Evolutionary conservation across 768 basidiomycete species (phyloP).

Genomic region (Lentinus brumalis): DNA sequence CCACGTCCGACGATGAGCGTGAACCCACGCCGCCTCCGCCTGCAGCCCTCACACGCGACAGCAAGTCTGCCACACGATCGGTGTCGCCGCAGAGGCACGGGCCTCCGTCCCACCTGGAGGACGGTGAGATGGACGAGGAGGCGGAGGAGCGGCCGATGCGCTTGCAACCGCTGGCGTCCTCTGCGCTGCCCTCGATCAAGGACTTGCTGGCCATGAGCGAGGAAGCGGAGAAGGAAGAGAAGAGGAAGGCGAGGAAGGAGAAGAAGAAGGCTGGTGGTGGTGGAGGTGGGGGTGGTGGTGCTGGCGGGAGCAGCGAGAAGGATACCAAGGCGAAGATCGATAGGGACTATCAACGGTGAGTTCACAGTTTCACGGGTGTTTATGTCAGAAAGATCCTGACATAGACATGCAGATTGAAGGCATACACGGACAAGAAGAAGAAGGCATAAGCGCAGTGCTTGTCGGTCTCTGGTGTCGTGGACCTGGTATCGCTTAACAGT

Average conservation of each 20-base stretch:
- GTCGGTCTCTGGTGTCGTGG: too few species aligned
- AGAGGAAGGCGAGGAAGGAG: constrained; percentile 74
- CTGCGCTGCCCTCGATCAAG: constrained; percentile 78
- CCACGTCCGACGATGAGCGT: constrained; percentile 21
- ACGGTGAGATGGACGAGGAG: constrained; percentile 44
- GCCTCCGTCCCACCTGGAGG: constrained; percentile 26
- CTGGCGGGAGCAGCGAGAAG: constrained; percentile 34
- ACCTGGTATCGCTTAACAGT: too few species aligned
- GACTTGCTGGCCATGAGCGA: constrained; percentile 81
- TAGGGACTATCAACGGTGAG: constrained; percentile 60
- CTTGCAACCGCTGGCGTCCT: constrained; percentile 77
- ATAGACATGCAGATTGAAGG: constrained; percentile 26
- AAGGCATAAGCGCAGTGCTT: not conserved
- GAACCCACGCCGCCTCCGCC: constrained; percentile 3
- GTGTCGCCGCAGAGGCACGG: not conserved
- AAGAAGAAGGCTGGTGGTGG: constrained; percentile 50
- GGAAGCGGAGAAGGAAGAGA: constrained; percentile 62
- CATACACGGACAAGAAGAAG: constrained; percentile 35
- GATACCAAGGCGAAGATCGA: constrained; percentile 49
- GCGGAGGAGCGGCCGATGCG: constrained; percentile 47
- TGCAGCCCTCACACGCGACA: not conserved
- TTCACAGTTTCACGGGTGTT: constrained; percentile 2
- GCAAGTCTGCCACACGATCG: constrained; percentile 4
- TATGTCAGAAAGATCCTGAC: not conserved
- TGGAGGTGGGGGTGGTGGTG: constrained; percentile 50